These are phyloP conservation scores for Spathaspora hagerdaliae DNA, from an alignment of 805 yeast genomes.

Conservation along the genomic window DNA sequence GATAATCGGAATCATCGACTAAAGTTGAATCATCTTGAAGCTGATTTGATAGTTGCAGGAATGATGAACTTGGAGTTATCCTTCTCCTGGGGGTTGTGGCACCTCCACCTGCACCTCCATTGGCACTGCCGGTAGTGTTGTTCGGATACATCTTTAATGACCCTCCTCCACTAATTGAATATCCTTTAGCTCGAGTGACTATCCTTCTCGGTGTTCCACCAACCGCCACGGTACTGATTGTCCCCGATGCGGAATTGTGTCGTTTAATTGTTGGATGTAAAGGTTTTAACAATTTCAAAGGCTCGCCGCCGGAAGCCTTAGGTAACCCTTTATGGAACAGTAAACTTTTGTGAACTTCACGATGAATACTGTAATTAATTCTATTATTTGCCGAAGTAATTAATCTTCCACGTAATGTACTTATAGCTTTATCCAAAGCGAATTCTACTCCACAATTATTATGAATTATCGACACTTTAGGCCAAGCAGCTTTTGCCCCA, in stretches of 20 bases:
- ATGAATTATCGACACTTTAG: slow-evolving; percentile 75
- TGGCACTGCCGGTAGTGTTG: not conserved
- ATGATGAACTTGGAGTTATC: slow-evolving; percentile 16
- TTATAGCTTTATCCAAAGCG: slow-evolving; percentile 76
- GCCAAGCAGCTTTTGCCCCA: slow-evolving; percentile 95
- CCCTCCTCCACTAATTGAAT: slow-evolving; percentile 10
- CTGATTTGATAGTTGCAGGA: slow-evolving; percentile 3
- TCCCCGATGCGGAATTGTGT: slow-evolving; percentile 16
- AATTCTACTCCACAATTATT: slow-evolving; percentile 91
- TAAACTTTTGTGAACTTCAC: not conserved
- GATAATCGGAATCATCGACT: not conserved
- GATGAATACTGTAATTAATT: slow-evolving; percentile 3
- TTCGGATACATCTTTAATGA: not conserved
- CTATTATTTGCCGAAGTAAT: slow-evolving; percentile 28
- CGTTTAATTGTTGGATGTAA: slow-evolving; percentile 12
- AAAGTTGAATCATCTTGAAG: slow-evolving; percentile 8
- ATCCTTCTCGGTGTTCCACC: not conserved
- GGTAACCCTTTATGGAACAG: slow-evolving; percentile 1
- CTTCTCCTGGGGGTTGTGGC: slow-evolving; percentile 10
- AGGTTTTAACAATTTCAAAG: not conserved
- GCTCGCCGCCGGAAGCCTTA: not conserved
- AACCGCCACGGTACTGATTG: not conserved
- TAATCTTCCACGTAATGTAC: slow-evolving; percentile 58
- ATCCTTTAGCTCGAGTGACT: slow-evolving; percentile 9
- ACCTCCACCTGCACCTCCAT: slow-evolving; percentile 1